Evolutionary conservation across 345 rosid genomes (phyloP), one percentile per base, ranked within the genome.

Genomic region (Gossypium mustelinum): DNA sequence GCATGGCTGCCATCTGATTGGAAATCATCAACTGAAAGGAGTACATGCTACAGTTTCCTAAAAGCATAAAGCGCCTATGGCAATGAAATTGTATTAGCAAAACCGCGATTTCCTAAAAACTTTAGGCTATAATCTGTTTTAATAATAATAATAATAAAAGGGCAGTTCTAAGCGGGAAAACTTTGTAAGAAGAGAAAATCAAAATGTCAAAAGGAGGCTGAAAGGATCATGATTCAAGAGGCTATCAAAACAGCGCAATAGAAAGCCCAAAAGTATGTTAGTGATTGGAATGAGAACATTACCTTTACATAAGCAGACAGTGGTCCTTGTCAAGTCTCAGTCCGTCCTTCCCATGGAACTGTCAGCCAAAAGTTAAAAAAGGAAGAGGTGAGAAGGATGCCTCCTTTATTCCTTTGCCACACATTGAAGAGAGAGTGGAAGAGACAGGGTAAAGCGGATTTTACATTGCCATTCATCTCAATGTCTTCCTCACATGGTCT

Each of bases 351-450:
- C 62, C 45, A 22, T 29, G 72, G 43, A 66, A 65, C 55, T 58
- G 52, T 71, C 25, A 50, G 57, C 43, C 16, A 60, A 68, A 54
- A 25, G 51, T 54, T 50, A 64, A 73, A 29, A 72, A 18, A 63
- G 71, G 34, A 67, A 73, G 74, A 64, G 11, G 73, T 63, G 50
- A 74, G 65, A 65, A 78, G 51, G 73, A 71, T 60, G 78, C 57
- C 34, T 14, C 52, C 63, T 71, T 79, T 76, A 78, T 77, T 79
- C 79, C 58, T 70, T 69, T 73, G 78, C 52, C 65, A 71, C 78
- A 74, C 62, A 66, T 63, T 13, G 25, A 44, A 24, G 47, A 78
- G 14, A 45, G 17, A 68, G 57, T n/a, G 48, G 4, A 43, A 62
- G 54, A 73, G 29, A 2, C 34, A 50, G 57, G 39, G 61, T 16